phyloP scores from a whole-genome alignment of 306 rosid genomes.

The Medicago arabica region DNA sequence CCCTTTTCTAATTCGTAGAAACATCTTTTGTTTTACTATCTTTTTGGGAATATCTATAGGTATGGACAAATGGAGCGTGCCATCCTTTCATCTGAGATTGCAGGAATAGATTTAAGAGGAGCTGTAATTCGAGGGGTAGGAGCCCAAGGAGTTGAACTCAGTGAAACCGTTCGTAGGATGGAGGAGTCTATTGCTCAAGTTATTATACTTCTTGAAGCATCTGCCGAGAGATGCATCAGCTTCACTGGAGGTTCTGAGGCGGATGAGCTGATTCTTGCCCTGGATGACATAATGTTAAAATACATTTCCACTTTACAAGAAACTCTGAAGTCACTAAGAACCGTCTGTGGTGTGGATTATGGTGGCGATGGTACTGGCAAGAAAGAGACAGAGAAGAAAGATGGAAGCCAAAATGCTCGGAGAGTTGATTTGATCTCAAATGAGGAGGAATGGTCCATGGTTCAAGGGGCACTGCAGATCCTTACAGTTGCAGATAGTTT shows the following conservation, averaged over 20 bases:
- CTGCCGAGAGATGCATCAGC: constrained; percentile 94
- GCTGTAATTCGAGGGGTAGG: constrained; percentile 98
- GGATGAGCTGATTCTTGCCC: constrained; percentile 87
- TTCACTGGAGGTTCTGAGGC: constrained; percentile 99
- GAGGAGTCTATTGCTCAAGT: constrained; percentile 98
- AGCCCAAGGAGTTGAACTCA: constrained; percentile 98
- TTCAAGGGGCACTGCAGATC: constrained; percentile 98
- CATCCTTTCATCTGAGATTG: constrained; percentile 90
- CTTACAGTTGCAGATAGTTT: constrained; percentile 94
- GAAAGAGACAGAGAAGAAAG: constrained; percentile 87
- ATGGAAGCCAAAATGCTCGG: constrained; percentile 67
- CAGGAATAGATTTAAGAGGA: constrained; percentile 97
- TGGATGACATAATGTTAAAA: constrained; percentile 90
- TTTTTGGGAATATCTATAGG: constrained; percentile 54
- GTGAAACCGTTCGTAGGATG: constrained; percentile 99
- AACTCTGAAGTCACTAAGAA: constrained; percentile 87
- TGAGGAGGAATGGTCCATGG: constrained; percentile 99
- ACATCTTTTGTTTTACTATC: constrained; percentile 42
- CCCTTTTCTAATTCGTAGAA: constrained; percentile 8
- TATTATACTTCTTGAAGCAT: constrained; percentile 90
- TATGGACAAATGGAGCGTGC: constrained; percentile 99
- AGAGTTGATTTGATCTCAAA: constrained; percentile 77
- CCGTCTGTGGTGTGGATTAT: constrained; percentile 93
- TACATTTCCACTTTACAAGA: constrained; percentile 90
- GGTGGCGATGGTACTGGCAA: constrained; percentile 62